Conservation (phyloP, 768 basidiomycete species). For the Lyophyllum decastes region DNA sequence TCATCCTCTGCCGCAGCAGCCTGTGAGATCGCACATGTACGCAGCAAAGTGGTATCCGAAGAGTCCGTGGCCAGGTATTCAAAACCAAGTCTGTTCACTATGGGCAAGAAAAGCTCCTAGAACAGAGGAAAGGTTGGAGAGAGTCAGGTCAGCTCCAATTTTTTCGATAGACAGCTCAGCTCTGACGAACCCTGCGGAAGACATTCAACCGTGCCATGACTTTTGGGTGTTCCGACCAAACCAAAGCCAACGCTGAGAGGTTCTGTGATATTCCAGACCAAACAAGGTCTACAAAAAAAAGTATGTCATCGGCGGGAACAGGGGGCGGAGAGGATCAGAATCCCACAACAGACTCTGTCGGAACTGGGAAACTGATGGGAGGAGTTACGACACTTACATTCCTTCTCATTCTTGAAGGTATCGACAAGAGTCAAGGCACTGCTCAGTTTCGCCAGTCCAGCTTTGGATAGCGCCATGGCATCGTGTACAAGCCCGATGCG, state of each 20-base stretch:
- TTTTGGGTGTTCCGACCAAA: constrained; percentile 83
- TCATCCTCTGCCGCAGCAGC: constrained; percentile 34
- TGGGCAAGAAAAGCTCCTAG: constrained; percentile 68
- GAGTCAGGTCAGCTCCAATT: constrained; percentile 3
- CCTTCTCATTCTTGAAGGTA: constrained; percentile 70
- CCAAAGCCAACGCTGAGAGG: constrained; percentile 52
- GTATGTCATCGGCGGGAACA: not conserved
- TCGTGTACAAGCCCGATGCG: constrained; percentile 89
- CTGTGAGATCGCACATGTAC: constrained; percentile 69
- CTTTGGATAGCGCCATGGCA: constrained; percentile 74
- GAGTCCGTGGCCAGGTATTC: constrained; percentile 69
- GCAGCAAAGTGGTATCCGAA: constrained; percentile 66
- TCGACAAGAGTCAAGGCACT: constrained; percentile 75
- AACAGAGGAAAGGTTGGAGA: not conserved
- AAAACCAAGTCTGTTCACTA: constrained; percentile 79
- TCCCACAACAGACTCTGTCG: not conserved
- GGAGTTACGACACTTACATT: constrained; percentile 53
- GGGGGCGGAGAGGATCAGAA: not conserved
- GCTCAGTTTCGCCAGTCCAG: constrained; percentile 78
- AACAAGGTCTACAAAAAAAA: constrained; percentile 62
- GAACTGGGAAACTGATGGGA: not conserved
- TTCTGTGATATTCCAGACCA: constrained; percentile 71
- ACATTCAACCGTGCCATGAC: constrained; percentile 55
- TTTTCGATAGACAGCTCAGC: not conserved
- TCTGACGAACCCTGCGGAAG: constrained; percentile 54